A percentile compares a stretch with the other conserved stretches of the same genome.
Evolutionary conservation across 441 rosid genomes (phyloP).

Genomic region (Erodium moschatum): DNA sequence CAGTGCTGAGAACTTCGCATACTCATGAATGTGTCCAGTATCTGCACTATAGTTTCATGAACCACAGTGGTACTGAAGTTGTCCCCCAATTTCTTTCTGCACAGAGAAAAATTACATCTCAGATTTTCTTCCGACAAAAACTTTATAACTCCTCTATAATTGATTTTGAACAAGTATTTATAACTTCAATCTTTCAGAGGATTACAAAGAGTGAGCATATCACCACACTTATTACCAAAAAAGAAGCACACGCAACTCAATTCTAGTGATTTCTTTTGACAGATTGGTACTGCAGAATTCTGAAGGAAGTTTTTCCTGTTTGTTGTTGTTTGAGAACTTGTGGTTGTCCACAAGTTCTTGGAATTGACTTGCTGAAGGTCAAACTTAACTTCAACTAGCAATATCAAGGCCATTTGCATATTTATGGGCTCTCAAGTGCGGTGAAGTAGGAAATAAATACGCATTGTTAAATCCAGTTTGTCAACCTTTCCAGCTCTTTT

Average conservation of each 20-base stretch:
- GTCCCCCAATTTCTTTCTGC: slow-evolving; percentile 77
- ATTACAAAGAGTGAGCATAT: not conserved
- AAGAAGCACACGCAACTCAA: not conserved
- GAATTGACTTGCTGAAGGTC: not conserved
- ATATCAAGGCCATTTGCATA: too few relatives aligned
- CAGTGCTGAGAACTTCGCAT: slow-evolving; percentile 57
- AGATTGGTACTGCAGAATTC: not conserved
- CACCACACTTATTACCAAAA: not conserved
- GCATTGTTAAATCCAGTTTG: not conserved
- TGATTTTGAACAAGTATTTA: not conserved
- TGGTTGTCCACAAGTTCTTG: too few relatives aligned
- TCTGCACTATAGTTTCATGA: slow-evolving; percentile 53
- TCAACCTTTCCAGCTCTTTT: not conserved
- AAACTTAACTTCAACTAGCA: not conserved
- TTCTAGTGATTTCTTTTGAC: not conserved
- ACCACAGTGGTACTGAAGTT: slow-evolving; percentile 37
- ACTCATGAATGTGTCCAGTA: slow-evolving; percentile 64
- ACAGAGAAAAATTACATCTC: slow-evolving; percentile 13
- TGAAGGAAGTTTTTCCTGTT: not conserved
- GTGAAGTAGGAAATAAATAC: not conserved
- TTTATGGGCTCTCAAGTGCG: not conserved
- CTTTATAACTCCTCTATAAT: not conserved
- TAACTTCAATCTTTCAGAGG: not conserved
- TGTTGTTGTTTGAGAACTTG: not conserved
- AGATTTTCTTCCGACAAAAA: not conserved